Base-by-base conservation (phyloP, 2,329 filamentous ascomycete genomes). In the Sordariomycetes sp. region DNA sequence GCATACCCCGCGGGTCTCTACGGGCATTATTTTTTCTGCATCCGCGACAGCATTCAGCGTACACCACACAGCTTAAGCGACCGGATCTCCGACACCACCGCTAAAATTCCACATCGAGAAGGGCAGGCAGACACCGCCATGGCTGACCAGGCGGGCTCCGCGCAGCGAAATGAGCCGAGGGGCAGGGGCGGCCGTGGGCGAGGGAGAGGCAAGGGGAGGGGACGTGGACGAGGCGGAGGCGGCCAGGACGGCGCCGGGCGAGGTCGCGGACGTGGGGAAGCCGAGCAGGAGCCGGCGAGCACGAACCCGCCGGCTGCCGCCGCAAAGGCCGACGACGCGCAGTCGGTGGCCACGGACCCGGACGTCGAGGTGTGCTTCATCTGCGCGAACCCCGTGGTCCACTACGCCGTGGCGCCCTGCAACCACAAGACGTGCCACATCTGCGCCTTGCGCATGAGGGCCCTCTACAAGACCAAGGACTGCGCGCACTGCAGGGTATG, bases 401-500 rank as follows among this genome's bases (percentile, higher is more conserved):
- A 97, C 75, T 86, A 90, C 65, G 88, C 92, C 11, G 85, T 99
- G 63, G 86, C 92, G 35, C 93, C 94, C 22, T 99, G 94, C 74
- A 97, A 97, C 71, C 94, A 99, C 74, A 83, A 89, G 59, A 97
- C 93, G 54, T 99, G 94, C 70, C 94, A 99, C 74, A 96, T 97
- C 63, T 99, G 94, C 71, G 87, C 91, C 11, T 75, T 99, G 64
- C 83, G 94, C 60, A 83, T 97, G 82, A 83, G 94, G 65, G 94
- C 93, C 1, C 76, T 99, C 52, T 99, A 97, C 74, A 97, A 97
- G 77, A 95, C 86, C 60, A 96, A 96, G 71, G 89, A 92, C 63
- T 99, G 94, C 72, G 89, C 92, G n/a, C 92, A 97, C 71, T 99
- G 94, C 70, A 81, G 94, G 68, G 89, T 92, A 10, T 11, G 43